phyloP scores from a whole-genome alignment of 2,329 filamentous ascomycete species.

The Gnomoniopsis smithogilvyi region DNA sequence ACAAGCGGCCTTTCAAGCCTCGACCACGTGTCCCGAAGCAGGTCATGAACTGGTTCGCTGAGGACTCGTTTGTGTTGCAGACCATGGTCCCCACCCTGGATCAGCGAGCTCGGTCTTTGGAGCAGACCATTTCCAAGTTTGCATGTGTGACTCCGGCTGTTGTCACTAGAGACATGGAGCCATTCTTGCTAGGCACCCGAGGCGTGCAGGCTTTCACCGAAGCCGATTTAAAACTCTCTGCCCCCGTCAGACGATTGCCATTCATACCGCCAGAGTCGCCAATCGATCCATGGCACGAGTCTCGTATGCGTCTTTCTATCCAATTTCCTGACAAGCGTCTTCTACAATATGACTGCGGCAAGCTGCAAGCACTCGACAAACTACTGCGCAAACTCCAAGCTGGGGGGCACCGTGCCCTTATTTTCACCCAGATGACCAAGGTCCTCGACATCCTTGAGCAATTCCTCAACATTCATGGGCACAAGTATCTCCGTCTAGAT shows the following conservation, averaged over 20 bases:
- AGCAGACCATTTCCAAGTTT: conserved; percentile 79
- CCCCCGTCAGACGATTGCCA: conserved; percentile 51
- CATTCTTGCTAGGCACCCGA: conserved; percentile 61
- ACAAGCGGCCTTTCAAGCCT: conserved; percentile 56
- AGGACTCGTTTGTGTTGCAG: conserved; percentile 61
- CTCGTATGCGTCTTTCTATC: conserved; percentile 87
- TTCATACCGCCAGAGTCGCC: conserved; percentile 55
- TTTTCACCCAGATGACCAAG: conserved; percentile 99
- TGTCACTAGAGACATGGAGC: conserved; percentile 73
- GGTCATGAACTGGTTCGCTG: conserved; percentile 72
- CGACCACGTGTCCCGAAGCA: conserved; percentile 59
- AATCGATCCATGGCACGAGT: conserved; percentile 85
- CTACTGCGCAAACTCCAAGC: conserved; percentile 83
- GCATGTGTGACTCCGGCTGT: conserved; percentile 89
- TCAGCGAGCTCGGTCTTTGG: conserved; percentile 68
- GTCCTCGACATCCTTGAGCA: conserved; percentile 96
- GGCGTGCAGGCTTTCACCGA: conserved; percentile 57
- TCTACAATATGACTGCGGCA: conserved; percentile 97
- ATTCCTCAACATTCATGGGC: conserved; percentile 95
- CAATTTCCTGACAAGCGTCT: conserved; percentile 95
- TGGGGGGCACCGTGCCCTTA: conserved; percentile 87
- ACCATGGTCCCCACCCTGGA: conserved; percentile 72
- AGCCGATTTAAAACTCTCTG: conserved; percentile 54
- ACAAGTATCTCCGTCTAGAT: conserved; percentile 94
- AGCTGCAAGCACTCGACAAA: conserved; percentile 84